Evolutionary conservation across 768 basidiomycete species (phyloP), one percentile per base, ranked within the genome.

Genomic region (Hericium erinaceus): DNA sequence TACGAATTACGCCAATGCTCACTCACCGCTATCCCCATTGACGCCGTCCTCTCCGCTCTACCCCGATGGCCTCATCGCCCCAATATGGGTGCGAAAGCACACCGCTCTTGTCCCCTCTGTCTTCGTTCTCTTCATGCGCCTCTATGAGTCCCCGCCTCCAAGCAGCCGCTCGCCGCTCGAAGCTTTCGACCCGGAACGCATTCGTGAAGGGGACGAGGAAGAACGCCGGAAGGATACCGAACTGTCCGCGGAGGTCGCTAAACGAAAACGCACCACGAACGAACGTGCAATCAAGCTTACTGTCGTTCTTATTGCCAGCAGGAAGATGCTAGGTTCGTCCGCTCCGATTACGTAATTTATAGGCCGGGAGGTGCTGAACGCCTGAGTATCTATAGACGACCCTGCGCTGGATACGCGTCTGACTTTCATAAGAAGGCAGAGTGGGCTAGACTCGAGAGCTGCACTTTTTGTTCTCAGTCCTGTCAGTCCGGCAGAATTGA

Each of bases 51-150:
- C 94, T 0, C 95, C 97, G 0, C 75, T 97, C 9, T 82, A 92
- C 69, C 97, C 97, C 0, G 97, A 99, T 67, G 97, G 97, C 0
- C 73, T 99, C 55, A 92, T 99, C 55, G 93, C 97, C 2, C 97
- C 97, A 1, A 92, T 98, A 68, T 99, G 97, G 97, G 84, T 98
- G 38, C 80, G 94, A 48, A 99, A 98, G 71, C 97, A 99, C 66
- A 90, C 90, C 0, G 83, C 90, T 1, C 83, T 97, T 37, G 73
- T 98, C 0, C 97, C 97, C 0, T 87, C 91, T 22, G 95, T 98
- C 0, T 95, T 98, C 69, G 89, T 98, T 9, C 77, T 97, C 59
- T 97, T 98, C 69, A 73, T 90, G 56, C 83, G 90, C 56, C 76
- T 98, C 59, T 93, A 77, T 66, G 95, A 98, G 68, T 73, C 73